Percentiles rank a stretch among this genome's conserved stretches.
These are phyloP conservation scores for Colletotrichum tofieldiae DNA, from an alignment of 2,329 filamentous ascomycete genomes.

Conservation along the genomic window DNA sequence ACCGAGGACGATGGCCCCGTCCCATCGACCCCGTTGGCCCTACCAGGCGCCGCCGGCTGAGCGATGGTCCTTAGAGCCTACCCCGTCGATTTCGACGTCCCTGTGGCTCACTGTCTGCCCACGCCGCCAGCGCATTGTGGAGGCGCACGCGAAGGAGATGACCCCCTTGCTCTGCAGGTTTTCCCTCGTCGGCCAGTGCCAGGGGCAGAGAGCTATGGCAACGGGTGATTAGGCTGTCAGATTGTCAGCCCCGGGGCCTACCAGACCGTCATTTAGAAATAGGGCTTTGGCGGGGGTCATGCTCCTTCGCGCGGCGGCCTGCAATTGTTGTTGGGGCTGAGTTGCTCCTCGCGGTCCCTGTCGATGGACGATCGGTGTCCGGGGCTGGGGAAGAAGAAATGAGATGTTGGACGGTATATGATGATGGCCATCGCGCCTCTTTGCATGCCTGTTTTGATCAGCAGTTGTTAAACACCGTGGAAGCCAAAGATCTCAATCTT, in stretches of 20 bases:
- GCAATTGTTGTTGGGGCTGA: not conserved
- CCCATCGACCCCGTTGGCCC: not conserved
- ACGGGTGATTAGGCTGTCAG: not conserved
- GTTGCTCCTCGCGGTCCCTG: not conserved
- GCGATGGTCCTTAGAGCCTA: not conserved
- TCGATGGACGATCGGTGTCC: not conserved
- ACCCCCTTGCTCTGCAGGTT: not conserved
- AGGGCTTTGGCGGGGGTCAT: not conserved
- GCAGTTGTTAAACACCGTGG: not conserved
- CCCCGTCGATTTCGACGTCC: not conserved
- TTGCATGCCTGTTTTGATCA: not conserved
- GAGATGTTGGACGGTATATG: not conserved
- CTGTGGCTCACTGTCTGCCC: not conserved
- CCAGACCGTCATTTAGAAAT: not conserved
- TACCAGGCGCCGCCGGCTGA: not conserved
- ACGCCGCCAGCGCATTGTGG: conserved; percentile 1
- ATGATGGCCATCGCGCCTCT: not conserved
- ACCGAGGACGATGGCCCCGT: not conserved
- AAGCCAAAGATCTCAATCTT: not conserved
- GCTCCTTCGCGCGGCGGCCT: conserved; percentile 1
- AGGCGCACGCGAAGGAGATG: conserved; percentile 7
- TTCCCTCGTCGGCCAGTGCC: not conserved
- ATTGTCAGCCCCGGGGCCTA: conserved; percentile 1
- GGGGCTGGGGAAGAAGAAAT: not conserved
- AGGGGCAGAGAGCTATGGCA: not conserved